Conservation (phyloP, 805 yeast genomes). For the Suhomyces sp. region DNA sequence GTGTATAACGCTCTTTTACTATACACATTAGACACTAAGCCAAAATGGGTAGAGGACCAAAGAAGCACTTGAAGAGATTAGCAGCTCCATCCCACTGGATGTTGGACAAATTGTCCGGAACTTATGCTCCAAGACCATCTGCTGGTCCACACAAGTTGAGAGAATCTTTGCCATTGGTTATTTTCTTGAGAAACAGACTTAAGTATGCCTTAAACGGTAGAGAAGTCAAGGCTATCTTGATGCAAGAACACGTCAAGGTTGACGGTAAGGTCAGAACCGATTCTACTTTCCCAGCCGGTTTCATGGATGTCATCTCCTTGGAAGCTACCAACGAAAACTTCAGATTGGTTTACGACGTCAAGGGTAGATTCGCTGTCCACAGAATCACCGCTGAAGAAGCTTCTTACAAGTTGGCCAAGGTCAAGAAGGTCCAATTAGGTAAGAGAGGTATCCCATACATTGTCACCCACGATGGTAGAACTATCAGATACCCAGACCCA, state of each 20-base stretch:
- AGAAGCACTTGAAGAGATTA: constrained; percentile 36
- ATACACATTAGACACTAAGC: background rate
- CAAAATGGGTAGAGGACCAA: constrained; percentile 76
- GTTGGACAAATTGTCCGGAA: constrained; percentile 37
- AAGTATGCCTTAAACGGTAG: constrained; percentile 35
- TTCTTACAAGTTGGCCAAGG: constrained; percentile 25
- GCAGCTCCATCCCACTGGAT: constrained; percentile 39
- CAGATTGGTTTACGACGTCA: constrained; percentile 28
- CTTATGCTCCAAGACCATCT: constrained; percentile 35
- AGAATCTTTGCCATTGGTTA: constrained; percentile 32
- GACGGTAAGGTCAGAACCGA: constrained; percentile 35
- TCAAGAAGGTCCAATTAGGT: constrained; percentile 24
- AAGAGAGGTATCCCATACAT: constrained; percentile 25
- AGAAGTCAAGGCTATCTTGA: constrained; percentile 34
- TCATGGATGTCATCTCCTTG: constrained; percentile 31
- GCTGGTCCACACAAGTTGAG: constrained; percentile 36
- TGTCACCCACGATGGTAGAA: constrained; percentile 28
- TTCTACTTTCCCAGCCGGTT: constrained; percentile 32
- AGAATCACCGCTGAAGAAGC: constrained; percentile 27
- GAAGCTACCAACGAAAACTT: constrained; percentile 32
- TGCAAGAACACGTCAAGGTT: constrained; percentile 33
- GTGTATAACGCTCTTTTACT: background rate
- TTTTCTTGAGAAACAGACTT: constrained; percentile 33
- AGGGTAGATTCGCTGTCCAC: constrained; percentile 29
- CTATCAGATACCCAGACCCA: constrained; percentile 28